Base-by-base conservation (phyloP, 352 stramenopile genomes). In the Globisporangium cederbergense region DNA sequence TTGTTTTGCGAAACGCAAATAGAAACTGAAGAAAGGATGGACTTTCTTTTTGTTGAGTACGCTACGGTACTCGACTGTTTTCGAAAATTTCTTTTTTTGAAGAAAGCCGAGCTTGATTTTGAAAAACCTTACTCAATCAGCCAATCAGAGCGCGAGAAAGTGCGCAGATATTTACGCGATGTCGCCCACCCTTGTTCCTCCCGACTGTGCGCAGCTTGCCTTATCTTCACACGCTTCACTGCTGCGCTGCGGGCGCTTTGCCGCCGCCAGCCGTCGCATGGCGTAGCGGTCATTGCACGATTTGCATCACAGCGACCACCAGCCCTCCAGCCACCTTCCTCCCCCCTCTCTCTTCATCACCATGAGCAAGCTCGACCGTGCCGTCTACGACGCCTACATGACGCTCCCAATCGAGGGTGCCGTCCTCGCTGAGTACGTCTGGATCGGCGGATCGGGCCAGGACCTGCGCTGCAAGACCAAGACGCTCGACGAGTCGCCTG, bases 391-490 rank as follows among this genome's bases (percentile, higher is more conserved):
- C 75, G 63, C 72, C 45, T 93, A 93, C 79, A 91, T 93, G 83
- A 62, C 64, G 13, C 78, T 93, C 30, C 74, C 72, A 57, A 72
- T 77, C 51, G 71, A 86, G 10, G 74, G 74, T 57, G 65, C 74
- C 16, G 79, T 87, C 59, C 79, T 90, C 65, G 94, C 94, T 56
- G 94, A 98, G 79, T 98, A 98, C 78, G 89, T 98, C 34, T 98
- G 93, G 93, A 95, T 98, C 69, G 95, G 97, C 78, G 93, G 91
- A 65, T 93, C 83, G 51, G 92, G 93, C 68, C 86, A 97, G 68
- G 91, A 94, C 71, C 72, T 93, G 62, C 91, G 93, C 54, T 97
- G 90, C 77, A 98, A 98, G 89, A 98, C 92, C 65, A 92, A 96
- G 63, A 98, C 94, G 51, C 77, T 98, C 53, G 82, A 77, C 63